A percentile compares a stretch with the other conserved stretches of the same genome.
Conservation (phyloP, 495 filamentous ascomycete species). For the Xylaria telfairii region DNA sequence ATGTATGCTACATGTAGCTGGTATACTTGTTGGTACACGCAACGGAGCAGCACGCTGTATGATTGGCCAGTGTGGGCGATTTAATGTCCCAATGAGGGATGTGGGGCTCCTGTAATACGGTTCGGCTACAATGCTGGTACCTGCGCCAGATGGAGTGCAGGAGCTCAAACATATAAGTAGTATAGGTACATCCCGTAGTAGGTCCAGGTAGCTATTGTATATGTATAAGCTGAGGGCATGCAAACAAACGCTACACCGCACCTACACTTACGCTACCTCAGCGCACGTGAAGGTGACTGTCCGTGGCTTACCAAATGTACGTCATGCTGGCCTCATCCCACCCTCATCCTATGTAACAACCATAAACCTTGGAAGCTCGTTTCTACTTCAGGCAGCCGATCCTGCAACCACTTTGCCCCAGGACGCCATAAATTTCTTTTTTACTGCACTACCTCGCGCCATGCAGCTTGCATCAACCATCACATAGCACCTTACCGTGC, state of each 20-base stretch:
- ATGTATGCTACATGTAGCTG: not conserved
- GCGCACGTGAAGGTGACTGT: not conserved
- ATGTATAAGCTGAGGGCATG: not conserved
- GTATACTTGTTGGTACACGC: not conserved
- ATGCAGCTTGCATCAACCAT: slow-evolving; percentile 8
- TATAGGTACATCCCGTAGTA: no score
- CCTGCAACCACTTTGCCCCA: not conserved
- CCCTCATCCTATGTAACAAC: not conserved
- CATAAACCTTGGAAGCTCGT: no score
- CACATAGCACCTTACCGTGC: not conserved
- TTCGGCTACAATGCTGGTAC: not conserved
- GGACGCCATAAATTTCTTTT: not conserved
- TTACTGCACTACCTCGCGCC: not conserved
- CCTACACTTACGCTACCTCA: no score
- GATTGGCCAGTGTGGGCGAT: not conserved
- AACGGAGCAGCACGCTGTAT: not conserved
- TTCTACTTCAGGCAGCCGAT: not conserved
- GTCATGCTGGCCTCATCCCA: slow-evolving; percentile 14
- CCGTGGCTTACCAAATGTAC: slow-evolving; percentile 11
- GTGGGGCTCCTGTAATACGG: not conserved
- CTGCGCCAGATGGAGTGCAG: not conserved
- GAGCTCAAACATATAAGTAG: not conserved
- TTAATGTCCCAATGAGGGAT: slow-evolving; percentile 5
- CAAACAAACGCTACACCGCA: not conserved
- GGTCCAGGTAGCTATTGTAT: no score